Conservation (phyloP, 257 asterid genomes). For the Solanum virginianum region DNA sequence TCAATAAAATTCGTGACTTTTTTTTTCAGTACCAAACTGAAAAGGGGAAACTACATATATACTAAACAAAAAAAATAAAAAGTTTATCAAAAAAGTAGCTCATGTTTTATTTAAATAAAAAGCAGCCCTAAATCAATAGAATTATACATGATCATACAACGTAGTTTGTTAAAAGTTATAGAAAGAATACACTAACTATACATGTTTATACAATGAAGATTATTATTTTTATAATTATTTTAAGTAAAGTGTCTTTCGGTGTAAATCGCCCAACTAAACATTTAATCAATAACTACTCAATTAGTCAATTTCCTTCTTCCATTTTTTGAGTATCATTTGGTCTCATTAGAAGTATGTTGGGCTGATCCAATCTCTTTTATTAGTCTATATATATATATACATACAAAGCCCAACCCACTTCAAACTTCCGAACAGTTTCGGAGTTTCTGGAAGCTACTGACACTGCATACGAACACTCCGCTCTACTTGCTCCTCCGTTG, state of each 20-base stretch:
- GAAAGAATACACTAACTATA: too few relatives aligned
- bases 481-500: neutral
- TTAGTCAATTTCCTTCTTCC: neutral
- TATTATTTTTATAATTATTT: too few relatives aligned
- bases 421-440: neutral
- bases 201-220: rapidly evolving
- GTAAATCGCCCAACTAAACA: too few relatives aligned
- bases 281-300: neutral
- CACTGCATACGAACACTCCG: neutral
- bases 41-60: too few relatives aligned
- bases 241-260: too few relatives aligned
- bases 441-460: neutral
- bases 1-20: neutral
- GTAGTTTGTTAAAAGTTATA: too few relatives aligned
- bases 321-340: neutral
- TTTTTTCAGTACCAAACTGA: neutral
- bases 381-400: neutral
- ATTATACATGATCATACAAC: too few relatives aligned
- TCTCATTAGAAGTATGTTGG: neutral
- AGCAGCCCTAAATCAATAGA: too few relatives aligned
- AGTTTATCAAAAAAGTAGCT: too few relatives aligned
- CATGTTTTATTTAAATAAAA: too few relatives aligned
- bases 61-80: too few relatives aligned
- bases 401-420: neutral
- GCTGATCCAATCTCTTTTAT: neutral